Base-by-base conservation (phyloP, 805 yeast species). In the Ogataea nakhonphanomensis region DNA sequence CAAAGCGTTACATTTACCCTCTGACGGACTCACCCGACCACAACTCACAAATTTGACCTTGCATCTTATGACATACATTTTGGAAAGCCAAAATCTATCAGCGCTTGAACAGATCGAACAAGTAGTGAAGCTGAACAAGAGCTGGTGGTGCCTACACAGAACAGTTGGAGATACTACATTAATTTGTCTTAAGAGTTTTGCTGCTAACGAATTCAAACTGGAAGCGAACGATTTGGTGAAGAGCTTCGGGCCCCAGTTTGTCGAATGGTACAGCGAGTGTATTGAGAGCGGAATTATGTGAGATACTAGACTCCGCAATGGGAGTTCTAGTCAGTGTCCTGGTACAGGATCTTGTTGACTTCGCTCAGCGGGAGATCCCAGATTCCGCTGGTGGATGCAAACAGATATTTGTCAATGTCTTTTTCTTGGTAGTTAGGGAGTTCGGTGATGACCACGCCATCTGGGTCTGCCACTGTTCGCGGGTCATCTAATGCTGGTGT, bases 361-460 rank as follows among this genome's bases (percentile, higher is more conserved):
- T 78, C 73, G 10, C 76, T 72, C 1, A 89, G 68, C 0, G 96
- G 91, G 37, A 90, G 56, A 59, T 90, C 98, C 75, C 88, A 77
- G 4, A 91, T 91, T 0, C 95, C 96, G 55, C 87, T 84, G 0
- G 93, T 81, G 13, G 85, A 76, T 11, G 60, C 56, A 66, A 70
- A 73, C 7, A 81, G 65, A 55, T 68, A 82, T 11, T 54, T 37
- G n/a, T 54, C 57, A 23, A 53, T 49, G 20, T 51, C 42, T n/a
- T 33, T 42, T 23, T 44, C 30, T 6, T 38, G 40, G 30, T 37
- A 50, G 8, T 44, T 32, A 0, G 49, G 37, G 12, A 53, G 35
- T 28, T 53, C 57, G 1, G 63, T 54, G 8, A 59, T 48, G 3
- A 64, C 43, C 3, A 64, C 54, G 0, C 64, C 79, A 41, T 77